Conservation (phyloP, 2,329 filamentous ascomycete genomes). For the Botrytis galanthina region DNA sequence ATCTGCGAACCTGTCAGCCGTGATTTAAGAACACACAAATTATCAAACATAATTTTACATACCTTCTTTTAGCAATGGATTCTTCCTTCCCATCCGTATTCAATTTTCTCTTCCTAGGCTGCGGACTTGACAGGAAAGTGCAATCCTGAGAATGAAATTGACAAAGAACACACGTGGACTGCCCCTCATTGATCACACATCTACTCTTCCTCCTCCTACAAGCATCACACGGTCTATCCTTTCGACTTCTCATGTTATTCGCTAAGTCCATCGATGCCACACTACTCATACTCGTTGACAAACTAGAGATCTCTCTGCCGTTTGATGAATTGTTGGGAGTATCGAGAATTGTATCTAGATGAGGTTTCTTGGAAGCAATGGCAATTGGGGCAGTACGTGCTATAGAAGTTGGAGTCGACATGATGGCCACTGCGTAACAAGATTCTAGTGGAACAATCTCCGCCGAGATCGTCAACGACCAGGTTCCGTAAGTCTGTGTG, state of each 20-base stretch:
- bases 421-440: constrained; percentile 30
- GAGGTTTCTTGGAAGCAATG: constrained; percentile 60
- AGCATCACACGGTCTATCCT: constrained; percentile 64
- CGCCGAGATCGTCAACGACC: constrained; percentile 19
- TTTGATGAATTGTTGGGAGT: constrained; percentile 25
- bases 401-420: constrained; percentile 50
- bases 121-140: constrained; percentile 73
- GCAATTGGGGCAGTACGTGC: constrained; percentile 63
- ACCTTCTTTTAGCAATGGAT: constrained; percentile 67
- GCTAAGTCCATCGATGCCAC: constrained; percentile 52
- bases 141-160: constrained; percentile 76
- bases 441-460: constrained; percentile 26
- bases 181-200: constrained; percentile 76
- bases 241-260: constrained; percentile 45
- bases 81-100: constrained; percentile 57
- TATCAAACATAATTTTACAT: constrained; percentile 28
- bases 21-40: background rate
- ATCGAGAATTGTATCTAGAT: constrained; percentile 33
- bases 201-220: constrained; percentile 72
- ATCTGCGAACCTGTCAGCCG: constrained; percentile 44
- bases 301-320: constrained; percentile 38
- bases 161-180: constrained; percentile 70
- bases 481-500: constrained; percentile 29
- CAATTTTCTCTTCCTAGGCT: constrained; percentile 76
- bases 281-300: constrained; percentile 52